phyloP scores from a whole-genome alignment of 192 early-diverging fungal genomes.

The Phlyctochytrium planicorne region DNA sequence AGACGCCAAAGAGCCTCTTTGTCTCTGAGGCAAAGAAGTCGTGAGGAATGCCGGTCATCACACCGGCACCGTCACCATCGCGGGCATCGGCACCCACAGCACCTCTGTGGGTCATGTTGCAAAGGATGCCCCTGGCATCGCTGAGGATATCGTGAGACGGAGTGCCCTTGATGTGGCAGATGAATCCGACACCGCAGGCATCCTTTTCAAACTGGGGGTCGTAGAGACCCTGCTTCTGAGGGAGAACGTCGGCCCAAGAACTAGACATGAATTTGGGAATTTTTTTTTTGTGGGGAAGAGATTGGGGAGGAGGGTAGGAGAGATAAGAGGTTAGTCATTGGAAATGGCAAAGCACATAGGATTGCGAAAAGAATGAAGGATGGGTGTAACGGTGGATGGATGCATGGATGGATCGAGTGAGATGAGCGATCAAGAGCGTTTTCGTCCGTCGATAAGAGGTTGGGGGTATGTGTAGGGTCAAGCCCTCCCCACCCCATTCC shows the following conservation, averaged over 20 bases:
- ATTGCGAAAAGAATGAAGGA: no score
- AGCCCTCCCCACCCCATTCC: no score
- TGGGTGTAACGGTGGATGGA: no score
- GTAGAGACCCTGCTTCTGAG: conserved; percentile 83
- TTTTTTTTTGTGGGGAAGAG: background rate
- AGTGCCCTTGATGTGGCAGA: conserved; percentile 91
- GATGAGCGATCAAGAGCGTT: no score
- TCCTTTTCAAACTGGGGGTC: conserved; percentile 88
- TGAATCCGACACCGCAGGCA: conserved; percentile 97
- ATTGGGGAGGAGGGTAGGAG: background rate
- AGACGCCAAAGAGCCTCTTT: conserved; percentile 53
- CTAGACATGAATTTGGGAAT: conserved; percentile 2
- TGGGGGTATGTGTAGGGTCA: no score
- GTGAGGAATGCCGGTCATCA: conserved; percentile 96
- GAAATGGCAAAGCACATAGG: no score
- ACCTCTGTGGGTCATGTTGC: conserved; percentile 99
- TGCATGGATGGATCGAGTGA: no score
- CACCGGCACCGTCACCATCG: conserved; percentile 98
- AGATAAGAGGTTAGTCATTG: no score
- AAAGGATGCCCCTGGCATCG: conserved; percentile 87
- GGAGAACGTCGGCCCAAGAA: conserved; percentile 82
- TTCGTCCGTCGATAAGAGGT: no score
- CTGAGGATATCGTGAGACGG: conserved; percentile 80
- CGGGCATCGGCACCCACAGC: conserved; percentile 89
- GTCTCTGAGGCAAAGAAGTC: conserved; percentile 72